Evolutionary conservation across 2,329 filamentous ascomycete species (phyloP).

Genomic region (Pseudocercospora eumusae): DNA sequence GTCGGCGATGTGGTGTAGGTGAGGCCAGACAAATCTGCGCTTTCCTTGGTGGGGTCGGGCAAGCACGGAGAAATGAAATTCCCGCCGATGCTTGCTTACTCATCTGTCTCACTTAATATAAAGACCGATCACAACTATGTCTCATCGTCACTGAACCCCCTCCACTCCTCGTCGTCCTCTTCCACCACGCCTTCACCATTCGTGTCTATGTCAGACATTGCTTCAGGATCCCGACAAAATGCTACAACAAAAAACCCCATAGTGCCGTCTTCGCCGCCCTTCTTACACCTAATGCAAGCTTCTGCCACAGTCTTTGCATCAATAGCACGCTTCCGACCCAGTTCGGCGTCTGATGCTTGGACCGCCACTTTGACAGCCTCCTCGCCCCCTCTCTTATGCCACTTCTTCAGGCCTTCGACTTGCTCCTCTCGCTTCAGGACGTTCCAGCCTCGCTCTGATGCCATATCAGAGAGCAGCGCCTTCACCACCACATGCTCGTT

Average conservation of each 20-base stretch:
- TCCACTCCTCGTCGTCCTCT: slow-evolving; percentile 45
- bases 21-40: neutral
- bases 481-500: slow-evolving; percentile 82
- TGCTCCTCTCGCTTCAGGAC: slow-evolving; percentile 73
- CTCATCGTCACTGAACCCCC: slow-evolving; percentile 46
- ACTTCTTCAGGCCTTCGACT: slow-evolving; percentile 71
- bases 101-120: too few species aligned
- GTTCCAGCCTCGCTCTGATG: slow-evolving; percentile 70
- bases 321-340: slow-evolving; percentile 14
- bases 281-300: slow-evolving; percentile 78
- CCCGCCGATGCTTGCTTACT: too few species aligned
- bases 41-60: neutral
- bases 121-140: too few species aligned
- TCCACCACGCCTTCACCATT: slow-evolving; percentile 7
- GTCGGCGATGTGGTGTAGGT: slow-evolving; percentile 5
- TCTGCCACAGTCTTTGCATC: slow-evolving; percentile 56
- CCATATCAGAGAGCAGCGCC: slow-evolving; percentile 68
- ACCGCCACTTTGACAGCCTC: slow-evolving; percentile 43
- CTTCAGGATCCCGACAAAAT: slow-evolving; percentile 64
- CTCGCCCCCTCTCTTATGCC: slow-evolving; percentile 61
- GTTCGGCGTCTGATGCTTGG: slow-evolving; percentile 4
- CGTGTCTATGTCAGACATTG: neutral
- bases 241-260: slow-evolving; percentile 97
- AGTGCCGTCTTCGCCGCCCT: slow-evolving; percentile 76
- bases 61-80: too few species aligned